These are phyloP conservation scores for Malania oleifera DNA, from an alignment of 164 flowering plant species.

Conservation along the genomic window DNA sequence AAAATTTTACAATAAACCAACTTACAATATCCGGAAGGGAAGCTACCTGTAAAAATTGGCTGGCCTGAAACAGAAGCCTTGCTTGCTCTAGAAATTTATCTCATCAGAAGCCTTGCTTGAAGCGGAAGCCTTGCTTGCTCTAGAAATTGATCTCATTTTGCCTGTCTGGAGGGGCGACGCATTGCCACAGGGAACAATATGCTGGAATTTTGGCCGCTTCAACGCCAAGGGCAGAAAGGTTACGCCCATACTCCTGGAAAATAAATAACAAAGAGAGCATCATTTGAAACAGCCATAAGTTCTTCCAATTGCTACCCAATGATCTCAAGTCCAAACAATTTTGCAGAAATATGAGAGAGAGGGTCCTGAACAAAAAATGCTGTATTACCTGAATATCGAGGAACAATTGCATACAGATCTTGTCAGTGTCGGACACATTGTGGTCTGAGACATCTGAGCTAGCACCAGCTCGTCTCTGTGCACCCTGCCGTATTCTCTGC, in stretches of 20 bases:
- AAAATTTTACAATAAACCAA: neutral
- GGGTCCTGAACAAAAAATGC: neutral
- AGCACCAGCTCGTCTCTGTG: conserved; percentile 80
- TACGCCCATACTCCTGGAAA: conserved; percentile 81
- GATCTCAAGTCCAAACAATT: neutral
- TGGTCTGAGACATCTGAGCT: conserved; percentile 68
- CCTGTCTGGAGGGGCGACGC: conserved; percentile 80
- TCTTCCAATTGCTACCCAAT: too few species aligned
- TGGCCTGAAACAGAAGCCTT: neutral
- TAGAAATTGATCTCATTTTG: conserved; percentile 39
- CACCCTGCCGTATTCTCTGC: conserved; percentile 69
- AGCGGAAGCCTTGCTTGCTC: conserved; percentile 4
- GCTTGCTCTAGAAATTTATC: conserved; percentile 32
- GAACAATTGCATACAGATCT: conserved; percentile 86
- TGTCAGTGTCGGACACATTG: conserved; percentile 80
- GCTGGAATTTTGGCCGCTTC: conserved; percentile 55
- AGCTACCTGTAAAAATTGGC: too few species aligned
- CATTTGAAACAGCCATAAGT: too few species aligned
- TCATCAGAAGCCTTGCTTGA: neutral
- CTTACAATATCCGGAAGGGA: too few species aligned
- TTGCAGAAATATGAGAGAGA: neutral
- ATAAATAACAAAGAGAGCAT: neutral
- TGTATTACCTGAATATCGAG: conserved; percentile 83
- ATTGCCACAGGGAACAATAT: conserved; percentile 74
- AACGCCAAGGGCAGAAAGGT: conserved; percentile 70